Base-by-base conservation (phyloP, 78 protist species). In the Pigoraptor vietnamica region DNA sequence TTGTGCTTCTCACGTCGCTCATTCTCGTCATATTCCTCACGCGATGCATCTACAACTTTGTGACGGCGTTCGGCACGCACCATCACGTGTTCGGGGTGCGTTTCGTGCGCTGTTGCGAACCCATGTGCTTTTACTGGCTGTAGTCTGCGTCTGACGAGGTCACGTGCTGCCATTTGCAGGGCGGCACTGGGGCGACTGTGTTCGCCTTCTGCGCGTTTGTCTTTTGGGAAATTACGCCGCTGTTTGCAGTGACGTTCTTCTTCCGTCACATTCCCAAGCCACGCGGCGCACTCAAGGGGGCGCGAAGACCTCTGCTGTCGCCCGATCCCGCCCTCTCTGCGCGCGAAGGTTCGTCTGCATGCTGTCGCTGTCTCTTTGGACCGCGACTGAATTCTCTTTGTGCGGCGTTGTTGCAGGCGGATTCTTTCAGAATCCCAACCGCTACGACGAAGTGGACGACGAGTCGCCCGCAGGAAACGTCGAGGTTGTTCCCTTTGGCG, bases 241-340 rank as follows among this genome's bases (percentile, higher is more conserved):
- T 89, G 0, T 89, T 89, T 56, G 91, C 91, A 19, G 79, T 89
- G 79, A 89, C 91, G 38, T 89, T 89, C 81, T 56, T 89, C 91
- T 89, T 89, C 81, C 91, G 91, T 23, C 91, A 89, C 55, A 89
- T 89, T 25, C 91, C 91, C 10, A 89, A 89, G n/a, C 81, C 91
- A 88, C 14, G 90, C 14, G 55, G 55, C 21, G 23, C 32, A 19
- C n/a, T 21, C 6, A 29, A 34, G 35, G 32, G 48, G 23, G 90
- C 19, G 24, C 34, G 90, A 88, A 23, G 90, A 23, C 90, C 90
- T 10, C 36, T 88, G 6, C 39, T 88, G 38, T 37, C 90, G 81
- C 39, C 90, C 23, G 38, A 39, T 39, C 34, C 38, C 29, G 14
- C 56, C 25, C 24, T 88, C 23, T 40, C 90, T 88, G 67, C 29